A percentile compares a stretch with the other conserved stretches of the same genome.
Evolutionary conservation across 805 yeast genomes (phyloP).

Genomic region (Starmerella khaoyaiensis): DNA sequence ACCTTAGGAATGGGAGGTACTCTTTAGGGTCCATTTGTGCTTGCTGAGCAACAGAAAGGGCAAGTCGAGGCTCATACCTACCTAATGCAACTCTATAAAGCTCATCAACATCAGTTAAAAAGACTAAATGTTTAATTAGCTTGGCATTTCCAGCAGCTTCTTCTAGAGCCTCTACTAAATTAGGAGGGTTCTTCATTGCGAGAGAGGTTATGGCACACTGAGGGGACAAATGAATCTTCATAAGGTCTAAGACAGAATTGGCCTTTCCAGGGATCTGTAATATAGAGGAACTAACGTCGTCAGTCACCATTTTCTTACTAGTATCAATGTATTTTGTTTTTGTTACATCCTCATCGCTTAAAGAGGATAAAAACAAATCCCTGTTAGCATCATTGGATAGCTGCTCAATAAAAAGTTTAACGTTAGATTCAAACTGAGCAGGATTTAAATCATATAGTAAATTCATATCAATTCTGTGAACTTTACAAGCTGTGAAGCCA

Average conservation of each 20-base stretch:
- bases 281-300: slow-evolving; percentile 24
- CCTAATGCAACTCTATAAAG: slow-evolving; percentile 72
- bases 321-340: slow-evolving; percentile 75
- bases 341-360: slow-evolving; percentile 77
- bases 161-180: slow-evolving; percentile 56
- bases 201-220: slow-evolving; percentile 69
- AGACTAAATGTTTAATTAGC: slow-evolving; percentile 67
- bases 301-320: slow-evolving; percentile 1
- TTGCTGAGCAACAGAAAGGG: slow-evolving; percentile 81
- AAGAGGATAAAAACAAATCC: slow-evolving; percentile 75
- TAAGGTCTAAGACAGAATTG: slow-evolving; percentile 61
- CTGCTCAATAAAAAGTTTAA: slow-evolving; percentile 56
- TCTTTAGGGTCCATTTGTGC: slow-evolving; percentile 98
- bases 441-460: slow-evolving; percentile 81
- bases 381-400: slow-evolving; percentile 60
- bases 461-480: slow-evolving; percentile 85
- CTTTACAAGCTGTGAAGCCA: slow-evolving; percentile 78
- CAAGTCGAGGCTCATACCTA: slow-evolving; percentile 64
- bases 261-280: slow-evolving; percentile 35
- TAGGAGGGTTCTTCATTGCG: slow-evolving; percentile 85
- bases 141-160: slow-evolving; percentile 32
- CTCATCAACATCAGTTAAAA: slow-evolving; percentile 76
- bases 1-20: slow-evolving; percentile 80
- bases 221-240: slow-evolving; percentile 29
- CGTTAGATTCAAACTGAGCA: slow-evolving; percentile 45